Conservation (phyloP, 169 alveolate genomes). For the Plasmodium inui region DNA sequence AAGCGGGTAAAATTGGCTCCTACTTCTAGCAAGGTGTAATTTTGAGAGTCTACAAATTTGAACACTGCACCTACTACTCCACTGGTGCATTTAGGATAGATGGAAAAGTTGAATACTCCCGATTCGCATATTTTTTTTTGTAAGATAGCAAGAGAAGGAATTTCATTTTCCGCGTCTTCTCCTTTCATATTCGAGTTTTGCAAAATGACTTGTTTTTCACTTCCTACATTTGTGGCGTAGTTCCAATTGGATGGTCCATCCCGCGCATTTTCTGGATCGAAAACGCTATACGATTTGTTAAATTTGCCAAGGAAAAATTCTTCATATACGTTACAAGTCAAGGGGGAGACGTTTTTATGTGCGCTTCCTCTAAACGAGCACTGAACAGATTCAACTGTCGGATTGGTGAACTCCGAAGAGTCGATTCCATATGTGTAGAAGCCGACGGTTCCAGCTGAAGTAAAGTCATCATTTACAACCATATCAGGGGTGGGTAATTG, state of each 20-base stretch:
- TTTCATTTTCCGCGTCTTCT: slow-evolving; percentile 62
- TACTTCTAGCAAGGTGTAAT: slow-evolving; percentile 85
- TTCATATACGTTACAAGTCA: slow-evolving; percentile 85
- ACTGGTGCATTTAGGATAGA: slow-evolving; percentile 86
- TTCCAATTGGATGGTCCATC: slow-evolving; percentile 80
- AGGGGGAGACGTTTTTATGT: slow-evolving; percentile 83
- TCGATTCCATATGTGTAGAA: slow-evolving; percentile 85
- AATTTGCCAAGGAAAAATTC: slow-evolving; percentile 32
- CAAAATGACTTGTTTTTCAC: slow-evolving; percentile 86
- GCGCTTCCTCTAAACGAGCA: slow-evolving; percentile 81
- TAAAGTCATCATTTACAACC: slow-evolving; percentile 85
- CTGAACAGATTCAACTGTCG: slow-evolving; percentile 85
- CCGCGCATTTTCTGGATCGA: slow-evolving; percentile 34
- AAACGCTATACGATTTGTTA: neutral
- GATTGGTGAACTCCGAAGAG: slow-evolving; percentile 81
- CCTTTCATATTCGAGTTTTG: slow-evolving; percentile 77
- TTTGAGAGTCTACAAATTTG: slow-evolving; percentile 83
- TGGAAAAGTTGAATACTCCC: slow-evolving; percentile 82
- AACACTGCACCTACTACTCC: slow-evolving; percentile 87
- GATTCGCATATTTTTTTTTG: slow-evolving; percentile 83
- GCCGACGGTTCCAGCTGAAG: slow-evolving; percentile 86
- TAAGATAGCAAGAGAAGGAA: slow-evolving; percentile 81
- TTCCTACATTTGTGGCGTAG: slow-evolving; percentile 83
- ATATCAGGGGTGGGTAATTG: slow-evolving; percentile 81
- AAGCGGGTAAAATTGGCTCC: slow-evolving; percentile 80